Evolutionary conservation across 139 green algal genomes (phyloP), one percentile per base, ranked within the genome.

Genomic region (Tetradesmus lagerheimii): DNA sequence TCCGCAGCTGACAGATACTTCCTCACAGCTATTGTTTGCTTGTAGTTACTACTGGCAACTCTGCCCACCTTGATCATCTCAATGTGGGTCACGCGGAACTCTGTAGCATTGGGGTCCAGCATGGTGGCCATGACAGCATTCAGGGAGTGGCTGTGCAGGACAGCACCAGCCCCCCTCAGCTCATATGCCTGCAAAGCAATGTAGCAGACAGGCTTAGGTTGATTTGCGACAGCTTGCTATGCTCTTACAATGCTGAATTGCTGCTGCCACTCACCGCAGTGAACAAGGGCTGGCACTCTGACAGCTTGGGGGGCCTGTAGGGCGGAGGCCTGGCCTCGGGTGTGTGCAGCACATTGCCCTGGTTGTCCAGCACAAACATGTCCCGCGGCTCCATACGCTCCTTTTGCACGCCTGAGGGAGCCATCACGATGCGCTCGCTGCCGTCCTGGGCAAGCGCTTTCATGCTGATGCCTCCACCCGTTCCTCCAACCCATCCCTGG

Each of bases 31-130:
- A n/a, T 0, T 71, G 14, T 23, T n/a, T 71, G 20, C 20, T 0
- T 71, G 23, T 71, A n/a, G 27, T 38, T 84, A 9, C 45, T 74
- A 45, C 1, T 86, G 0, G 38, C 78, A 29, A 29, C 29, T 50
- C n/a, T 29, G 35, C 79, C 0, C 81, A 95, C 97, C 96, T 99
- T 99, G 92, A 99, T 98, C 97, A 99, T 99, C 90, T 99, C 97
- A 39, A 99, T 87, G 90, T 99, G 95, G 0, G 98, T 99, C 50
- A 98, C 92, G 0, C 75, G 89, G 91, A 99, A 99, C 93, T 99
- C 97, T 20, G 77, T 92, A 0, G 95, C 91, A 0, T 93, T 41
- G 0, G 95, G 95, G 87, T 98, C 93, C 35, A 99, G 86, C 86
- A 99, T 92, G 6, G 97, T 99, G 25, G 96, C 97, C 92, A 99